Conservation (phyloP, 768 basidiomycete genomes). For the Sistotremastrum niveocremeum region DNA sequence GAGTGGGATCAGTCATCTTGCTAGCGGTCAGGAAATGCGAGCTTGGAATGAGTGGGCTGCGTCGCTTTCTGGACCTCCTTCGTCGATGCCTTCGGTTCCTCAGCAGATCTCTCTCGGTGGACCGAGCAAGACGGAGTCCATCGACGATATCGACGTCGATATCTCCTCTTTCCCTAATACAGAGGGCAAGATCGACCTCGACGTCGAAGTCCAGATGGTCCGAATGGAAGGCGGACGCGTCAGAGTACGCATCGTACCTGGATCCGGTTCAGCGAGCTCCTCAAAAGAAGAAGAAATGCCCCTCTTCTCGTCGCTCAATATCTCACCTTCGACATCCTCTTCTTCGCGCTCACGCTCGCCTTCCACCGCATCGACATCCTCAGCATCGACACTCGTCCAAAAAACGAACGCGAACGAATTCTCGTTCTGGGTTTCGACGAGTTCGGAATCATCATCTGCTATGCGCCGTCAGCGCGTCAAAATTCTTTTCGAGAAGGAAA, state of each 20-base stretch:
- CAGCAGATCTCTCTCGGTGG: constrained; percentile 16
- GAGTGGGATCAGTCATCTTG: background rate
- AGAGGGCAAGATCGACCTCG: constrained; percentile 31
- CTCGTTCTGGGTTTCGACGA: too few relatives aligned
- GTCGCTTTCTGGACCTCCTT: constrained; percentile 14
- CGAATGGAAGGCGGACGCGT: constrained; percentile 56
- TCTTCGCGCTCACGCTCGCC: constrained; percentile 11
- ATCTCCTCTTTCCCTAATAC: constrained; percentile 5
- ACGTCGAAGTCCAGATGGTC: constrained; percentile 27
- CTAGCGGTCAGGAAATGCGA: background rate
- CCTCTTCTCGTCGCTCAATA: constrained; percentile 22
- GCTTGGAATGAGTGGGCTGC: constrained; percentile 33
- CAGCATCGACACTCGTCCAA: background rate
- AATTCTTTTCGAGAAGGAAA: too few relatives aligned
- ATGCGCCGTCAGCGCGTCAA: too few relatives aligned
- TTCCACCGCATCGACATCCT: constrained; percentile 1
- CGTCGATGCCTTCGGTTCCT: constrained; percentile 14
- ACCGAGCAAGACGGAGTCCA: constrained; percentile 13
- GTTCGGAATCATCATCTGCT: too few relatives aligned
- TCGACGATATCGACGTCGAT: background rate
- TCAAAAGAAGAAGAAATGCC: too few relatives aligned
- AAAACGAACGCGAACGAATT: background rate
- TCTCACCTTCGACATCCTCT: constrained; percentile 15
- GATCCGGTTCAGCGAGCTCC: constrained; percentile 3
- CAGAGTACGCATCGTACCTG: constrained; percentile 40